Evolutionary conservation across 345 rosid genomes (phyloP).

Genomic region (Citrus sp.): DNA sequence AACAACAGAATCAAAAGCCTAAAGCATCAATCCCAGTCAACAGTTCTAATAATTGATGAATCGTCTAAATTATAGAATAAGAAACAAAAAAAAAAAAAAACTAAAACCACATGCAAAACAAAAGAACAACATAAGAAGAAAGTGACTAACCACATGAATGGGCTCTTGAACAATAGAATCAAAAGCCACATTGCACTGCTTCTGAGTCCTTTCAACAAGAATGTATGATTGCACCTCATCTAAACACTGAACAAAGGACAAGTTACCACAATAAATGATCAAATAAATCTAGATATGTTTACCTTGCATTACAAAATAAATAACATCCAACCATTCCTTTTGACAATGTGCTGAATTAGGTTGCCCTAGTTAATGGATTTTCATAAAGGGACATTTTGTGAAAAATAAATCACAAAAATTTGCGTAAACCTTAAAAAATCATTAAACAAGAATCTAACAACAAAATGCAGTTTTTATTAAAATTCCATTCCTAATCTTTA

Average conservation of each 20-base stretch:
- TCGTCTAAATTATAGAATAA: neutral
- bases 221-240: slow-evolving; percentile 91
- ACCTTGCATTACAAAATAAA: neutral
- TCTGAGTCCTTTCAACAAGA: slow-evolving; percentile 63
- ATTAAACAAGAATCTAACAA: neutral
- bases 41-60: neutral
- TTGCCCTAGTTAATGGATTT: neutral
- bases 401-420: neutral
- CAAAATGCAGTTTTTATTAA: neutral
- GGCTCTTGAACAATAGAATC: slow-evolving; percentile 49
- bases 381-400: neutral
- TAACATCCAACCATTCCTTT: neutral
- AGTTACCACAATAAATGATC: slow-evolving; percentile 4
- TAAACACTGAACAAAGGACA: slow-evolving; percentile 47
- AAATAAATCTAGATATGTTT: neutral
- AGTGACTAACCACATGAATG: slow-evolving; percentile 56
- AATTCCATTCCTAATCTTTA: neutral
- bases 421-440: neutral
- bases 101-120: neutral
- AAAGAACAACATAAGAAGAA: neutral
- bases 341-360: neutral
- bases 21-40: neutral
- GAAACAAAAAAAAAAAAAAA: neutral
- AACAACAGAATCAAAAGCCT: too few species aligned
- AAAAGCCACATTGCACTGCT: slow-evolving; percentile 28